Percentiles rank a stretch among this genome's conserved stretches.
Conservation (phyloP, 164 flowering plant genomes). For the Vitis amurensis region DNA sequence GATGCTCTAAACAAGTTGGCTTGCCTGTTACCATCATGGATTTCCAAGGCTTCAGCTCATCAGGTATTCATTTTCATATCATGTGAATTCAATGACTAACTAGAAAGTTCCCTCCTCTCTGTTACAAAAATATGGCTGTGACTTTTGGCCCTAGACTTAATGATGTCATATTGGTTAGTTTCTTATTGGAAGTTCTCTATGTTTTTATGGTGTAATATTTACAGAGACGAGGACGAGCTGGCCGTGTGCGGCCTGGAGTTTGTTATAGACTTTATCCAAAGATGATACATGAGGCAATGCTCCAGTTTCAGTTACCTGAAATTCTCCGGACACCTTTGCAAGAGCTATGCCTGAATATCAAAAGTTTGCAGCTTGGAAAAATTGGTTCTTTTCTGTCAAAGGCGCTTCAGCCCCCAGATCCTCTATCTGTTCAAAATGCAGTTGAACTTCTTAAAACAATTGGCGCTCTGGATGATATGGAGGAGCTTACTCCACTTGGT, state of each 20-base stretch:
- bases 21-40: slow-evolving; percentile 92
- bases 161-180: background rate
- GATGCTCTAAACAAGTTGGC: slow-evolving; percentile 97
- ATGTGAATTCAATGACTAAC: background rate
- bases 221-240: slow-evolving; percentile 99
- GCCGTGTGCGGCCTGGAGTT: slow-evolving; percentile 94
- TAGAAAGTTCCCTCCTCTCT: background rate
- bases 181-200: slow-evolving; percentile 1
- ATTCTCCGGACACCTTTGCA: slow-evolving; percentile 93
- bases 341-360: slow-evolving; percentile 85
- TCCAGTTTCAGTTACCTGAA: slow-evolving; percentile 85
- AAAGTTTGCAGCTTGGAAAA: slow-evolving; percentile 84
- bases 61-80: slow-evolving; percentile 51
- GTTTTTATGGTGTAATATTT: slow-evolving; percentile 12
- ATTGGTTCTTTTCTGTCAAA: slow-evolving; percentile 78
- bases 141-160: background rate
- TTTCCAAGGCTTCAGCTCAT: slow-evolving; percentile 98
- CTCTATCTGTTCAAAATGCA: slow-evolving; percentile 88
- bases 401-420: slow-evolving; percentile 95
- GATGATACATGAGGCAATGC: slow-evolving; percentile 79
- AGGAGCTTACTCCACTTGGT: slow-evolving; percentile 97
- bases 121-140: background rate
- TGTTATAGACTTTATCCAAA: slow-evolving; percentile 91
- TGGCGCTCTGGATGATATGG: slow-evolving; percentile 82
- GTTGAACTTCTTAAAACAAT: slow-evolving; percentile 90